Conservation (phyloP, 2,329 filamentous ascomycete species). For the Penicillium sclerotigenum region DNA sequence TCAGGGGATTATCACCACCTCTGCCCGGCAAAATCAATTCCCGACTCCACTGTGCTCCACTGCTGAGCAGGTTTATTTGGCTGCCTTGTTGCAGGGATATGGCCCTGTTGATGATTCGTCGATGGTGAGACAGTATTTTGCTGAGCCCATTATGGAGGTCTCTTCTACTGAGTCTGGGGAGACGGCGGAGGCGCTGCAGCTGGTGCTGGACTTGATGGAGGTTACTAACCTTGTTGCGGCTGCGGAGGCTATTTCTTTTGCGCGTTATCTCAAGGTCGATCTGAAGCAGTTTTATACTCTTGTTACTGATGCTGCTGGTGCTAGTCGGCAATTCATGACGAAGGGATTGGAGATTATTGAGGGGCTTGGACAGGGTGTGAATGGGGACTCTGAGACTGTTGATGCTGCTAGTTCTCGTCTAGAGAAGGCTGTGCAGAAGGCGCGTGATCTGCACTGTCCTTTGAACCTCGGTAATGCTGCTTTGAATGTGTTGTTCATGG, state of each 20-base stretch:
- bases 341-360: conserved; percentile 39
- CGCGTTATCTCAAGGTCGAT: conserved; percentile 46
- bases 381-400: conserved; percentile 34
- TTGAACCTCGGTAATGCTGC: conserved; percentile 40
- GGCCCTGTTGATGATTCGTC: conserved; percentile 55
- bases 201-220: conserved; percentile 45
- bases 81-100: conserved; percentile 58
- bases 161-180: conserved; percentile 32
- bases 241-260: conserved; percentile 50
- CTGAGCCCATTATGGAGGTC: conserved; percentile 42
- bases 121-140: conserved; percentile 54
- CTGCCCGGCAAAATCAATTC: conserved; percentile 57
- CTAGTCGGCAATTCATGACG: conserved; percentile 45
- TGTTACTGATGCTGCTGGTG: conserved; percentile 48
- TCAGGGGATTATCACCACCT: conserved; percentile 64
- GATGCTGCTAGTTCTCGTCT: conserved; percentile 40
- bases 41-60: conserved; percentile 59
- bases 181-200: conserved; percentile 36
- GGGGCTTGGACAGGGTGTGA: conserved; percentile 24
- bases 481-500: conserved; percentile 34
- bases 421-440: conserved; percentile 44
- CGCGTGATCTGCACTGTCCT: conserved; percentile 38
- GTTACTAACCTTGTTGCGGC: conserved; percentile 51
- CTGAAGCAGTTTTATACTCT: conserved; percentile 47
- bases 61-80: conserved; percentile 64